Conservation (phyloP, 148 eudicot species). For the Fagopyrum esculentum region DNA sequence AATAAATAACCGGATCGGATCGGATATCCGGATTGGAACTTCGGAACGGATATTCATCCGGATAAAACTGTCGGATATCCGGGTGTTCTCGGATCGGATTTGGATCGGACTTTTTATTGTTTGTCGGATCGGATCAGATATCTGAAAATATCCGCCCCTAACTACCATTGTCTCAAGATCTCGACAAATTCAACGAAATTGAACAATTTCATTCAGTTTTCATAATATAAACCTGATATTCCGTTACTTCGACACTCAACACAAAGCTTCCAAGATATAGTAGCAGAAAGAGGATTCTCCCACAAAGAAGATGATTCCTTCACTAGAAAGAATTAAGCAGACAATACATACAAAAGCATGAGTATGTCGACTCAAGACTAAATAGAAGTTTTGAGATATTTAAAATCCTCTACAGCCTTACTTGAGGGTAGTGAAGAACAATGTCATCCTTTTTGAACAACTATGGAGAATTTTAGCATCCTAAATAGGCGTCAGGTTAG, state of each 20-base stretch:
- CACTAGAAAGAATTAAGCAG: constrained; percentile 36
- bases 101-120: too few species aligned
- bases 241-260: constrained; percentile 61
- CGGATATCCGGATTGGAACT: too few species aligned
- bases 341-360: constrained; percentile 5
- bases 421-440: constrained; percentile 75
- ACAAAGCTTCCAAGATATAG: constrained; percentile 95
- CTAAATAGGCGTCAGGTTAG: constrained; percentile 7
- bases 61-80: too few species aligned
- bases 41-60: too few species aligned
- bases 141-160: too few species aligned
- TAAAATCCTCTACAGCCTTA: constrained; percentile 30
- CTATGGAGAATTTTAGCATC: constrained; percentile 81
- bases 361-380: constrained; percentile 3
- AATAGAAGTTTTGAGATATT: background rate
- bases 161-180: background rate
- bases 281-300: constrained; percentile 94
- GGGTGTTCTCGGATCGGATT: too few species aligned
- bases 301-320: constrained; percentile 81
- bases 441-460: constrained; percentile 90
- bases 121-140: too few species aligned
- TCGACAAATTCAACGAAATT: background rate
- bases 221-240: constrained; percentile 46
- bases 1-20: too few species aligned
- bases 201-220: background rate